Conservation (phyloP, 345 rosid genomes). For the Eucalyptus caleyi region DNA sequence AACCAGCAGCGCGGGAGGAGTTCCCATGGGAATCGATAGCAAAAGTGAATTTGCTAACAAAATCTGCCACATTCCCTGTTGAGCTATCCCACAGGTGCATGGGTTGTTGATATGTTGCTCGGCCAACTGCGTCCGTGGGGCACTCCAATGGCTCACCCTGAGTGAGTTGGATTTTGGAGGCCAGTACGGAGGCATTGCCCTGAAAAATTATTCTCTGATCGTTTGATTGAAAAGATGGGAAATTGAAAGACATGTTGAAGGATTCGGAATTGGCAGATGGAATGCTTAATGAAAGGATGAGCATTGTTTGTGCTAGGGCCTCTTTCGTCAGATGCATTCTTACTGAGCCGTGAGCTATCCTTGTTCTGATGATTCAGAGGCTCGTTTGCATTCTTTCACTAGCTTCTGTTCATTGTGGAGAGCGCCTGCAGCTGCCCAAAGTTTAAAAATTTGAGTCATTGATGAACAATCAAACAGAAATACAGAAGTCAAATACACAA, state of each 20-base stretch:
- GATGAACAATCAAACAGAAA: not conserved
- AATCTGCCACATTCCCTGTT: constrained; percentile 1
- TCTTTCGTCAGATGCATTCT: not conserved
- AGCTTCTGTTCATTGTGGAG: not conserved
- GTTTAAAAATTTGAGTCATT: not conserved
- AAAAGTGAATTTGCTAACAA: constrained; percentile 8
- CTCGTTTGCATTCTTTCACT: not conserved
- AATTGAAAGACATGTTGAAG: not conserved
- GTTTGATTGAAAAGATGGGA: not conserved
- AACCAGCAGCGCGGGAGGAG: not conserved
- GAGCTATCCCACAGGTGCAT: not conserved
- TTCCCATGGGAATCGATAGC: not conserved
- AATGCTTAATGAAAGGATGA: not conserved
- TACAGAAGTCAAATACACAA: not conserved
- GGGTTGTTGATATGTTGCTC: not conserved
- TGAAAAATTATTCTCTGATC: not conserved
- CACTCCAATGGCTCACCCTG: not conserved
- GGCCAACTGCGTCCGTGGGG: not conserved
- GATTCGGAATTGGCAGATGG: not conserved
- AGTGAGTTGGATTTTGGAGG: not conserved
- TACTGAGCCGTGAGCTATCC: not conserved
- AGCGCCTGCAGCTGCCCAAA: not conserved
- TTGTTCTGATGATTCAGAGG: not conserved
- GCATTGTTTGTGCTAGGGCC: not conserved
- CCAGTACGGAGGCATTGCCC: not conserved